Evolutionary conservation across 345 rosid species (phyloP).

Genomic region (Linum trigynum): DNA sequence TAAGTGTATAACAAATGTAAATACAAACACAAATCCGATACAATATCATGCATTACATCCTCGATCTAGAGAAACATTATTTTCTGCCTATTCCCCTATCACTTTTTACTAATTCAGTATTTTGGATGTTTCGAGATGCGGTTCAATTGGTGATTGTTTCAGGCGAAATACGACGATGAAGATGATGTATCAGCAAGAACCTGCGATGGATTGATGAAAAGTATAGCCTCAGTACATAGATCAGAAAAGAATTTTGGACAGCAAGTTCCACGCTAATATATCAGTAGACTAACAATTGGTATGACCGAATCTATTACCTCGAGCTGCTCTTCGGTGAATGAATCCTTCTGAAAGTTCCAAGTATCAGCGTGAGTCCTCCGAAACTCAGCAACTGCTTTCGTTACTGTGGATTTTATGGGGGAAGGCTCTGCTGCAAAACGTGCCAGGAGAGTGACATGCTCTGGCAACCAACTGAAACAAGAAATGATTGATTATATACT

Average conservation of each 20-base stretch:
- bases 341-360: constrained; percentile 87
- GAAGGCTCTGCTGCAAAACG: constrained; percentile 75
- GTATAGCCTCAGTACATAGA: neutral
- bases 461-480: constrained; percentile 74
- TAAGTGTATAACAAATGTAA: neutral
- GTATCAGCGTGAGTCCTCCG: constrained; percentile 93
- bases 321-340: constrained; percentile 86
- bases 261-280: neutral
- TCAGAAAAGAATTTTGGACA: neutral
- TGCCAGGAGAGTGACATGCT: constrained; percentile 80
- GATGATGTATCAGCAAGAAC: constrained; percentile 92
- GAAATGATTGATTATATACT: neutral
- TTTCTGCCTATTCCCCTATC: neutral
- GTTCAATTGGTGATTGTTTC: constrained; percentile 16
- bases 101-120: neutral
- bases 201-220: constrained; percentile 36
- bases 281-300: neutral
- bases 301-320: constrained; percentile 43
- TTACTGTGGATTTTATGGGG: constrained; percentile 82
- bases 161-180: constrained; percentile 90
- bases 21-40: neutral
- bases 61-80: neutral
- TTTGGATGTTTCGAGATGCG: neutral
- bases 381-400: constrained; percentile 98
- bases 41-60: too few relatives aligned